Evolutionary conservation across 441 rosid genomes (phyloP).

Genomic region (Croton setiger): DNA sequence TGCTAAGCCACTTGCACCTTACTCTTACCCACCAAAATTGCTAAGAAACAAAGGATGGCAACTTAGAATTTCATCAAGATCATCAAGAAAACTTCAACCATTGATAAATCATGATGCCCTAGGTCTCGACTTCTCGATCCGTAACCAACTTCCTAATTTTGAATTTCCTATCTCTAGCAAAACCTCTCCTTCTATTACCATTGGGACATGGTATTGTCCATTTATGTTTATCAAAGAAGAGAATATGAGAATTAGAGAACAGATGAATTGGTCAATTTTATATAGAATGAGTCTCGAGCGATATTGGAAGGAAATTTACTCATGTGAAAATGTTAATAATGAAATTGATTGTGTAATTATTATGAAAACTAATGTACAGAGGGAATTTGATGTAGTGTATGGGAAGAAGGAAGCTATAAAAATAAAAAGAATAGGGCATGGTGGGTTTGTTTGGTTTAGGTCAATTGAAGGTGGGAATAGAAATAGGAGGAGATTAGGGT

Average conservation of each 20-base stretch:
- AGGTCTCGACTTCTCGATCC: conserved; percentile 36
- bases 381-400: conserved; percentile 33
- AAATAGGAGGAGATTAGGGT: conserved; percentile 13
- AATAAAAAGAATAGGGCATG: conserved; percentile 9
- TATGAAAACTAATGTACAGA: conserved; percentile 29
- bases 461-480: conserved; percentile 16
- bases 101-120: conserved; percentile 38
- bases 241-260: conserved; percentile 28
- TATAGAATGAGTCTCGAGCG: conserved; percentile 55
- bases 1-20: conserved; percentile 44
- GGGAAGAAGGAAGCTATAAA: conserved; percentile 23
- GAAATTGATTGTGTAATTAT: conserved; percentile 25
- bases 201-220: conserved; percentile 68
- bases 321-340: conserved; percentile 25
- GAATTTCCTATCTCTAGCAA: conserved; percentile 32
- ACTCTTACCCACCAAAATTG: conserved; percentile 48
- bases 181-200: conserved; percentile 21
- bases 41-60: conserved; percentile 51
- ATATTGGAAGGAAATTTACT: conserved; percentile 49
- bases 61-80: conserved; percentile 25
- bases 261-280: conserved; percentile 32
- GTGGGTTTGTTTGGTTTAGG: conserved; percentile 30
- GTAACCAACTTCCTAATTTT: conserved; percentile 38
- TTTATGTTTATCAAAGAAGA: conserved; percentile 51
- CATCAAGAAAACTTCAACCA: conserved; percentile 16